phyloP scores from a whole-genome alignment of 768 basidiomycete genomes.

The Podaxis sp. region DNA sequence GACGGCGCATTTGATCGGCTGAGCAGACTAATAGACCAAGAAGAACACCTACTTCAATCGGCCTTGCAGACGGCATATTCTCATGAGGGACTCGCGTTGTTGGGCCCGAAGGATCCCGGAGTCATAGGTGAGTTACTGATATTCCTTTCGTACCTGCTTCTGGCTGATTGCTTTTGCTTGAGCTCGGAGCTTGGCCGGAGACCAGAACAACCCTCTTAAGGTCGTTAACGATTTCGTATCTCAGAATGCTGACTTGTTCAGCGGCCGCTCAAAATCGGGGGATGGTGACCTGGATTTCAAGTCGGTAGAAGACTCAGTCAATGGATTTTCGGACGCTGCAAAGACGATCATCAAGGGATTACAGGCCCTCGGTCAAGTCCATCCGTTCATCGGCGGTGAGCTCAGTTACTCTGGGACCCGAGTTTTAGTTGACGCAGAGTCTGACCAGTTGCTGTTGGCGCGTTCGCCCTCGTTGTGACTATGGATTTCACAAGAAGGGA shows the following conservation, averaged over 20 bases:
- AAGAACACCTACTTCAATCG: conserved; percentile 4
- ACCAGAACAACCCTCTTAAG: conserved; percentile 12
- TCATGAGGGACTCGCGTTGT: conserved; percentile 1
- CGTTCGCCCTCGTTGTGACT: conserved; percentile 47
- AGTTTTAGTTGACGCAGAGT: not conserved
- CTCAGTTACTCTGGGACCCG: not conserved
- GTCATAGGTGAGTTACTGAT: not conserved
- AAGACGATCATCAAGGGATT: conserved; percentile 30
- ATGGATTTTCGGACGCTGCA: conserved; percentile 30
- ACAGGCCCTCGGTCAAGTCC: conserved; percentile 30
- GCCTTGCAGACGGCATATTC: conserved; percentile 12
- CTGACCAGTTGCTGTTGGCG: conserved; percentile 39
- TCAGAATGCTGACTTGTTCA: conserved; percentile 13
- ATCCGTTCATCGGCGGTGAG: conserved; percentile 37
- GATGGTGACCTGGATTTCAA: conserved; percentile 15
- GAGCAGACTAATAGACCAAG: conserved; percentile 1
- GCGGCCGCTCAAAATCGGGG: not conserved
- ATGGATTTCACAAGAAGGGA: conserved; percentile 49
- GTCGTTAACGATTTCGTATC: conserved; percentile 18
- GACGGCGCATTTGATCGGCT: not conserved
- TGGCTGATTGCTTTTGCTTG: not conserved
- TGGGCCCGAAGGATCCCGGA: conserved; percentile 5
- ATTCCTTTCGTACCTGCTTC: not conserved
- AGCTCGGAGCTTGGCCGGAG: conserved; percentile 10
- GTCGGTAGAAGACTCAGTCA: conserved; percentile 29